phyloP scores from a whole-genome alignment of 306 rosid species.

The Urtica urens region DNA sequence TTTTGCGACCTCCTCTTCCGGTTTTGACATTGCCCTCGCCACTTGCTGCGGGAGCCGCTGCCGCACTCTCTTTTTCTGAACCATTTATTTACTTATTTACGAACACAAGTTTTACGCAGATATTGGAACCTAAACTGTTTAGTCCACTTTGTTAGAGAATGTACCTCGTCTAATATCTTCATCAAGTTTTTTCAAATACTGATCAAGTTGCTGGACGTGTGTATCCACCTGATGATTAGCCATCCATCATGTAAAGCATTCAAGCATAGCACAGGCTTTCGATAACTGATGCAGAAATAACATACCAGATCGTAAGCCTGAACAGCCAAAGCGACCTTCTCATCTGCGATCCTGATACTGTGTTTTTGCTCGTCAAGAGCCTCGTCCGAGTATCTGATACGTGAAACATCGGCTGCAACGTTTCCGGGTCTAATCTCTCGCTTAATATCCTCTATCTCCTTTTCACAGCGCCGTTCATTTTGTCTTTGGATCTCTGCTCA shows the following conservation, averaged over 20 bases:
- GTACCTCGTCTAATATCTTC: conserved; percentile 82
- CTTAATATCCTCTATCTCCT: conserved; percentile 81
- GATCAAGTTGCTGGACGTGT: conserved; percentile 91
- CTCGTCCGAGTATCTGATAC: conserved; percentile 70
- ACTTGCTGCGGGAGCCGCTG: conserved; percentile 45
- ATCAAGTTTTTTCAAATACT: conserved; percentile 71
- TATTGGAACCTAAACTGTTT: too few relatives aligned
- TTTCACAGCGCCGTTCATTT: conserved; percentile 78
- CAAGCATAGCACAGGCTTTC: background rate
- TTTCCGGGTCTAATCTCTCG: conserved; percentile 64
- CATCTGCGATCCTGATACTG: conserved; percentile 83
- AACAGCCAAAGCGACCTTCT: conserved; percentile 79
- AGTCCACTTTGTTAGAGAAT: too few relatives aligned
- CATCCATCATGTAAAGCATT: background rate
- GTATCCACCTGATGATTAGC: conserved; percentile 76
- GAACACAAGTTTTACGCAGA: too few relatives aligned
- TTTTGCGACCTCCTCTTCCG: conserved; percentile 80
- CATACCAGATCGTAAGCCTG: conserved; percentile 96
- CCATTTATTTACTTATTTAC: conserved; percentile 6
- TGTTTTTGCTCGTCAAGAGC: conserved; percentile 98
- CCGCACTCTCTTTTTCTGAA: conserved; percentile 58
- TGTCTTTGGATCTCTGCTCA: conserved; percentile 68
- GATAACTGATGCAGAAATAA: too few relatives aligned
- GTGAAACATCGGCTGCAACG: conserved; percentile 49
- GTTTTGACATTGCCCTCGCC: conserved; percentile 40